Evolutionary conservation across 345 rosid species (phyloP), one percentile per base, ranked within the genome.

Genomic region (Anacardium occidentale): DNA sequence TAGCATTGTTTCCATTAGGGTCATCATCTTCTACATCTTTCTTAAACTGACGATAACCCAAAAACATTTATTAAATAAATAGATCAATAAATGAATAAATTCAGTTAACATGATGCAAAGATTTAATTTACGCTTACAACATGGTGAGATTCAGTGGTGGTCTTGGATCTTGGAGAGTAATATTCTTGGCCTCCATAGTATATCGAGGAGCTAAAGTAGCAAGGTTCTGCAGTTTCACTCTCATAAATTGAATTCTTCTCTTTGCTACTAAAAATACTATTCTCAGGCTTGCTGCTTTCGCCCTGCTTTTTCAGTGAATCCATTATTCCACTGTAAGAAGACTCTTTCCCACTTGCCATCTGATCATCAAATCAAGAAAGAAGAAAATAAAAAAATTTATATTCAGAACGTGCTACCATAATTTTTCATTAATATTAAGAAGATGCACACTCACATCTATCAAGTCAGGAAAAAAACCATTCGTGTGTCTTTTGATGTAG

Each of bases 161-260:
- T 62, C 40, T 24, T 81, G 78, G 83, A 78, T 67, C 75, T 80
- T 40, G 94, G 83, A 71, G 94, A 83, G 77, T 90, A 94, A 73
- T 86, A 85, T 75, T 94, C 97, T 82, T 87, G 98, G 69, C 98
- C 98, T 50, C 97, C 98, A 71, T 94, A 94, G 83, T 89, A 80
- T 69, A 94, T 89, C n/a, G 98, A 94, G 68, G 98, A 94, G 75
- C 93, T 91, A 62, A 87, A 75, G 71, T 93, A 70, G 79, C 86
- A 85, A 62, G 98, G 97, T 66, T 87, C 91, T 62, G 75, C 74
- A 59, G 80, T 75, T 83, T 93, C 97, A 52, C 70, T 83, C 77
- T 83, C 83, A 75, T 86, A 88, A 40, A 74, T 45, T 57, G 79
- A 76, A 61, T 62, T 83, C 75, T 74, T 72, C 48, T 76, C 88